phyloP scores from a whole-genome alignment of 768 basidiomycete species.

The Tulasnella sp. region DNA sequence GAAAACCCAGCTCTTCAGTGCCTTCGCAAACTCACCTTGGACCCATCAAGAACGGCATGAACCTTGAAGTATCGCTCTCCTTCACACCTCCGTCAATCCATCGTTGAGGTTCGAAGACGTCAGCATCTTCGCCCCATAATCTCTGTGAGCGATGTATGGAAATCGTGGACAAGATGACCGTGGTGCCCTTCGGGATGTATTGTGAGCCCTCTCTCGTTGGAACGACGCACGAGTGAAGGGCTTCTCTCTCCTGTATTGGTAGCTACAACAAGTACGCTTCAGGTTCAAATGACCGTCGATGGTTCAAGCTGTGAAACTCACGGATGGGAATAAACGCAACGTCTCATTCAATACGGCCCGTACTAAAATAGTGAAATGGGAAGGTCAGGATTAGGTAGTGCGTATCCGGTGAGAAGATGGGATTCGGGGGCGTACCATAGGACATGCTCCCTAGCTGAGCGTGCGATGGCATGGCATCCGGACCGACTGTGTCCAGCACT shows the following conservation, averaged over 20 bases:
- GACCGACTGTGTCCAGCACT: conserved; percentile 18
- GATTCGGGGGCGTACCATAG: conserved; percentile 11
- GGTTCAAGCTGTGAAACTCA: too few species aligned
- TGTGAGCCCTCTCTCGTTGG: conserved; percentile 7
- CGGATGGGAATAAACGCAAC: neutral
- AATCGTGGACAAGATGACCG: conserved; percentile 5
- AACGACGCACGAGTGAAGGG: conserved; percentile 20
- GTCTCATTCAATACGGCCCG: neutral
- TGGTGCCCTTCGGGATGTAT: conserved; percentile 13
- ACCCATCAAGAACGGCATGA: conserved; percentile 13
- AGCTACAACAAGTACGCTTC: neutral
- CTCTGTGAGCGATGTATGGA: conserved; percentile 23
- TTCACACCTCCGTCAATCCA: conserved; percentile 22
- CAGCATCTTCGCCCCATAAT: conserved; percentile 28
- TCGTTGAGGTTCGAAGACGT: conserved; percentile 26
- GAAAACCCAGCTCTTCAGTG: neutral
- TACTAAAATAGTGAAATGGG: neutral
- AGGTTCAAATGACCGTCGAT: too few species aligned
- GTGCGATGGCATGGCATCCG: neutral
- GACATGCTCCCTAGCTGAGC: neutral
- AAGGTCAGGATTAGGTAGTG: too few species aligned
- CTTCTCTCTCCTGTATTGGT: conserved; percentile 11
- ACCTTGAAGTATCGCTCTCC: conserved; percentile 5
- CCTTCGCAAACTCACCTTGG: neutral
- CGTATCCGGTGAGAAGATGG: neutral